Percentiles rank a stretch among this genome's conserved stretches.
phyloP scores from a whole-genome alignment of 805 yeast species.

The Candida manassasensis region DNA sequence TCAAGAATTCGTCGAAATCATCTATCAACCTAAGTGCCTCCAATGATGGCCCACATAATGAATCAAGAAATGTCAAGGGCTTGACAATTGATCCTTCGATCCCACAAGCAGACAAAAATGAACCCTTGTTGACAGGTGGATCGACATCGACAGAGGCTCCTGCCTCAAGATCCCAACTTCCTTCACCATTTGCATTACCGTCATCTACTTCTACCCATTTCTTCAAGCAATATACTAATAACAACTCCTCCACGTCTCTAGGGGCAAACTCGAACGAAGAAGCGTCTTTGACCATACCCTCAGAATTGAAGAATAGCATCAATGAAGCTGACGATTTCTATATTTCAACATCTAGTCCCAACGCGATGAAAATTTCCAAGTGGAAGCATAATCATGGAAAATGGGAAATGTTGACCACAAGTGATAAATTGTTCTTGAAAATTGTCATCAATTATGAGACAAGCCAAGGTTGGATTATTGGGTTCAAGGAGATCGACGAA shows the following conservation, averaged over 20 bases:
- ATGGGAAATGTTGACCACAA: constrained; percentile 41
- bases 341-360: constrained; percentile 30
- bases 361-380: constrained; percentile 35
- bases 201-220: constrained; percentile 38
- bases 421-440: constrained; percentile 32
- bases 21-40: neutral
- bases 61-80: constrained; percentile 8
- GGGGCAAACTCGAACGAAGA: constrained; percentile 11
- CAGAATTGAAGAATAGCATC: constrained; percentile 30
- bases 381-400: constrained; percentile 40
- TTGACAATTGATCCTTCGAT: constrained; percentile 11
- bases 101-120: neutral
- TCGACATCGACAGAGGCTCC: constrained; percentile 11
- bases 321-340: constrained; percentile 35
- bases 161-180: constrained; percentile 14
- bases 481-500: constrained; percentile 37
- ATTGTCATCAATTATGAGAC: constrained; percentile 34
- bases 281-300: constrained; percentile 26
- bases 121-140: constrained; percentile 13
- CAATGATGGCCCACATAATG: neutral
- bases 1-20: constrained; percentile 23
- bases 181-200: constrained; percentile 43
- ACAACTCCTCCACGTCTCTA: constrained; percentile 2
- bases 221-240: constrained; percentile 26
- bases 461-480: constrained; percentile 32